These are phyloP conservation scores for Periconia sp. DNA, from an alignment of 2,329 filamentous ascomycete genomes.

Conservation along the genomic window DNA sequence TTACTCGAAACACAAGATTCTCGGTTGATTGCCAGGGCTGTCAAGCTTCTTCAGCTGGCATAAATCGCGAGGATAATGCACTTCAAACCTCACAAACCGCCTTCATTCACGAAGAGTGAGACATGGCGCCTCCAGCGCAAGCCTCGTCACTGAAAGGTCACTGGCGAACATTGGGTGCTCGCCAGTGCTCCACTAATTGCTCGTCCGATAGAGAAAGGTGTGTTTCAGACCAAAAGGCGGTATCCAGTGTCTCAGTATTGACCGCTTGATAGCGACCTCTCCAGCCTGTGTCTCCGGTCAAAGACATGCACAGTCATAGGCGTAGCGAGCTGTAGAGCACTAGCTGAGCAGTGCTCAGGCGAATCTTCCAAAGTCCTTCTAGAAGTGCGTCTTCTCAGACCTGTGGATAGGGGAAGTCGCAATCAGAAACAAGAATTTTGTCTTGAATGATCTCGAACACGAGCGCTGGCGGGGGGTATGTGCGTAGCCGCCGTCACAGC, in stretches of 20 bases:
- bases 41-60: neutral
- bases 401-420: neutral
- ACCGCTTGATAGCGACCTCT: slow-evolving; percentile 29
- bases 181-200: slow-evolving; percentile 26
- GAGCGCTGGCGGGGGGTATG: slow-evolving; percentile 15
- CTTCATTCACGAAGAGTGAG: slow-evolving; percentile 4
- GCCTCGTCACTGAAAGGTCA: slow-evolving; percentile 16
- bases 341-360: slow-evolving; percentile 11
- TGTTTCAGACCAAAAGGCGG: slow-evolving; percentile 22
- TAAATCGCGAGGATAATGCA: neutral
- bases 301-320: slow-evolving; percentile 12
- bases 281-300: slow-evolving; percentile 23
- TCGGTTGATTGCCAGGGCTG: slow-evolving; percentile 4
- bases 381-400: slow-evolving; percentile 13
- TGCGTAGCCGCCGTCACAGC: slow-evolving; percentile 23
- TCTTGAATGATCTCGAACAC: slow-evolving; percentile 5
- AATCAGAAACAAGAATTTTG: neutral
- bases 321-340: slow-evolving; percentile 16
- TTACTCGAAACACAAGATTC: slow-evolving; percentile 30
- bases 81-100: neutral
- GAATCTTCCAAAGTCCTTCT: slow-evolving; percentile 17
- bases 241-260: slow-evolving; percentile 35
- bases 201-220: slow-evolving; percentile 22
- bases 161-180: slow-evolving; percentile 15
- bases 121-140: slow-evolving; percentile 20